phyloP scores from a whole-genome alignment of 345 rosid genomes.

The Iberis pinnata region DNA sequence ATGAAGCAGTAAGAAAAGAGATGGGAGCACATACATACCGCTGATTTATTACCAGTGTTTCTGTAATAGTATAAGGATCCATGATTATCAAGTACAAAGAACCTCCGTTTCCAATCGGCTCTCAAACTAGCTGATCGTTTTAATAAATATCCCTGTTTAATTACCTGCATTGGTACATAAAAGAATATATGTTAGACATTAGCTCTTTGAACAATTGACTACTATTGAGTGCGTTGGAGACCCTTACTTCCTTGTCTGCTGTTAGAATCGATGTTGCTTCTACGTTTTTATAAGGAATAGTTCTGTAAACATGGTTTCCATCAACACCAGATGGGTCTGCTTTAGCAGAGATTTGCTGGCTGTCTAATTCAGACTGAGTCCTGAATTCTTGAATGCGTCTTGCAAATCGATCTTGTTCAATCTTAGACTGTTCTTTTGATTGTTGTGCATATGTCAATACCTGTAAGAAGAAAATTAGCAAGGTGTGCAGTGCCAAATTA shows the following conservation, averaged over 20 bases:
- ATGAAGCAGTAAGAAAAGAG: constrained; percentile 4
- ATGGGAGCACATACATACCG: constrained; percentile 37
- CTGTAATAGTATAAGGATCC: constrained; percentile 73
- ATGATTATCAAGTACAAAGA: constrained; percentile 75
- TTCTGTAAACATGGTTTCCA: constrained; percentile 36
- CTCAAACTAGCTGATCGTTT: constrained; percentile 68
- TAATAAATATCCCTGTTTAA: constrained; percentile 82
- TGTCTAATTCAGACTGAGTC: constrained; percentile 72
- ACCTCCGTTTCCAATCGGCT: constrained; percentile 83
- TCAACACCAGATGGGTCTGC: constrained; percentile 40
- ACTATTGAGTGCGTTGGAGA: too few relatives aligned
- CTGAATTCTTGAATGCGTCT: constrained; percentile 90
- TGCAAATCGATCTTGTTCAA: constrained; percentile 76
- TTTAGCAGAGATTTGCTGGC: constrained; percentile 38
- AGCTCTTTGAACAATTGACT: not conserved
- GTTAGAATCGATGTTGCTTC: constrained; percentile 51
- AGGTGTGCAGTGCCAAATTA: too few relatives aligned
- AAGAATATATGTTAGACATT: constrained; percentile 4
- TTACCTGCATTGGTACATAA: constrained; percentile 38
- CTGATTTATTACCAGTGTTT: constrained; percentile 46
- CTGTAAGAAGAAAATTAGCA: constrained; percentile 39
- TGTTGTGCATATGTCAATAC: constrained; percentile 82
- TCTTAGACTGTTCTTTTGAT: constrained; percentile 72
- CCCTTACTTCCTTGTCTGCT: constrained; percentile 62
- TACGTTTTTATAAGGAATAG: constrained; percentile 41